phyloP scores from a whole-genome alignment of 2,329 filamentous ascomycete species.

The Colletotrichum sp. region DNA sequence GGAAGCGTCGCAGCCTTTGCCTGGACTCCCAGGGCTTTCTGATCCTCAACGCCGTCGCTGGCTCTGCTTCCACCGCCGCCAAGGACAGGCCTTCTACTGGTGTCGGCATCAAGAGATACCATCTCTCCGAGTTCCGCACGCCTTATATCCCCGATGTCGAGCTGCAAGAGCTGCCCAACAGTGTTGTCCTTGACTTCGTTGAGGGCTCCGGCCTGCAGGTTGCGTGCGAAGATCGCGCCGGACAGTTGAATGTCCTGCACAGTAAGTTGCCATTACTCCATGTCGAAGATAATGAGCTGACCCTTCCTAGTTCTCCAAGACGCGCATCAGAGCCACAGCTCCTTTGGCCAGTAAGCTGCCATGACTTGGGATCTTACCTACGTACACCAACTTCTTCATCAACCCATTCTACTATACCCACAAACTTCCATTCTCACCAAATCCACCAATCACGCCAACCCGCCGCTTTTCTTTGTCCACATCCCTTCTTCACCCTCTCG shows the following conservation, averaged over 20 bases:
- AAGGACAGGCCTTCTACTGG: constrained; percentile 59
- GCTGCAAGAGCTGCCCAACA: constrained; percentile 90
- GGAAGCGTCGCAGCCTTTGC: constrained; percentile 91
- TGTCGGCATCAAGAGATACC: constrained; percentile 73
- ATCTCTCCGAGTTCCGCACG: constrained; percentile 80
- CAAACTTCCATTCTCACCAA: neutral
- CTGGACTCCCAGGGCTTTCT: constrained; percentile 86
- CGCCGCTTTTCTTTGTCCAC: constrained; percentile 20
- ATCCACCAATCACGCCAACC: neutral
- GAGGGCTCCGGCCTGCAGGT: constrained; percentile 67
- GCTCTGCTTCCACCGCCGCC: constrained; percentile 46
- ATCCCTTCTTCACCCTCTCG: neutral
- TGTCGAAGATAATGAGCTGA: constrained; percentile 27
- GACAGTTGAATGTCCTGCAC: constrained; percentile 59
- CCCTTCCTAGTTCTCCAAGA: constrained; percentile 44
- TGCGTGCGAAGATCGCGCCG: constrained; percentile 66
- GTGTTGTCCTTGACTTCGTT: constrained; percentile 67
- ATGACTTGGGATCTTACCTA: neutral
- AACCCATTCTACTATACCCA: constrained; percentile 15
- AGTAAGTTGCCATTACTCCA: constrained; percentile 44
- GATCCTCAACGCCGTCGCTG: constrained; percentile 70
- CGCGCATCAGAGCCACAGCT: constrained; percentile 40
- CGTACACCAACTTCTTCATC: neutral
- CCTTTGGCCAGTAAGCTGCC: constrained; percentile 33
- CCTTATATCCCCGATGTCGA: constrained; percentile 90